These are phyloP conservation scores for Phytophthora lateralis DNA, from an alignment of 352 stramenopile species.

Conservation along the genomic window DNA sequence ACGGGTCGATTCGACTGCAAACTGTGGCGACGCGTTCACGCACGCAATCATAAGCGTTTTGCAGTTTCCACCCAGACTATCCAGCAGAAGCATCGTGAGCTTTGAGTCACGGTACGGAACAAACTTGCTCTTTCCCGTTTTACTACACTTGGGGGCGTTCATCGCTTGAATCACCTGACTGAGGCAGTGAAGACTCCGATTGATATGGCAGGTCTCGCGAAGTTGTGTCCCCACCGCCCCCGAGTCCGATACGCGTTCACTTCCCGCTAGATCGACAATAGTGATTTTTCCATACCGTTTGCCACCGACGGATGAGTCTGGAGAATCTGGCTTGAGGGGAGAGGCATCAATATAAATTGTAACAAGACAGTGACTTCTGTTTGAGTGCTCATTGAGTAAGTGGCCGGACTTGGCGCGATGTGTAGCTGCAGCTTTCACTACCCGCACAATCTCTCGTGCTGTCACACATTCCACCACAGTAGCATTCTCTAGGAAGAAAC, in stretches of 20 bases:
- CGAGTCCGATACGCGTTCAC: conserved; percentile 69
- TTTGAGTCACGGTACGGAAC: conserved; percentile 78
- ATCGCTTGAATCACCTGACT: conserved; percentile 80
- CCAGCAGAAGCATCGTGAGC: conserved; percentile 74
- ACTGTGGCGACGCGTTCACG: conserved; percentile 61
- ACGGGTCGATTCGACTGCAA: conserved; percentile 62
- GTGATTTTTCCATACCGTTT: conserved; percentile 81
- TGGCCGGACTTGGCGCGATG: conserved; percentile 77
- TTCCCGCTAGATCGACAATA: conserved; percentile 76
- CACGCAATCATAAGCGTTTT: conserved; percentile 86
- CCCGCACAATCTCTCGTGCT: conserved; percentile 60
- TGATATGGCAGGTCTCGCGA: conserved; percentile 78
- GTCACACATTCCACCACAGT: conserved; percentile 67
- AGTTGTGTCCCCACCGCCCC: conserved; percentile 64
- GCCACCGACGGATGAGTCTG: conserved; percentile 10
- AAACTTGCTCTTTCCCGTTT: conserved; percentile 56
- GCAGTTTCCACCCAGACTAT: conserved; percentile 74
- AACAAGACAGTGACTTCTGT: conserved; percentile 78
- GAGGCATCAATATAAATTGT: conserved; percentile 80
- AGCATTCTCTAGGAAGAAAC: conserved; percentile 76
- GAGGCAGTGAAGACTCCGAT: conserved; percentile 80
- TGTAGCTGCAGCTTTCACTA: conserved; percentile 62
- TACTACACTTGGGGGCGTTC: conserved; percentile 40
- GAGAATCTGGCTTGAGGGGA: conserved; percentile 30
- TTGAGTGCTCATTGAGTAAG: conserved; percentile 70